Conservation (phyloP, 225 moss, liverwort and hornwort species). For the Sphagnum contortum region DNA sequence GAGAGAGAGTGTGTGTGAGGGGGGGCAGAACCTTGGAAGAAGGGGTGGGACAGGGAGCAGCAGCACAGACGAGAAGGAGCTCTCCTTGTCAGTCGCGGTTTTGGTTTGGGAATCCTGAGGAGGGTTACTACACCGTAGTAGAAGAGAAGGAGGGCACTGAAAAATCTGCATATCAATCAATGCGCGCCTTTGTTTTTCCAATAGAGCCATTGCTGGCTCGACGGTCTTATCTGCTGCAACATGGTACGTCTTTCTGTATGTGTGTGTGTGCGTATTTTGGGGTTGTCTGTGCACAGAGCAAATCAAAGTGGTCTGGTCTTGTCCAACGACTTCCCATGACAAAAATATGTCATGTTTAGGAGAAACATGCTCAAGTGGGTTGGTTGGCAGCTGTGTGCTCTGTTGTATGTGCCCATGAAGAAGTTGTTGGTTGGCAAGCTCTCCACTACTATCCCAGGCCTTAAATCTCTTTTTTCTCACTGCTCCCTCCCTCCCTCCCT, state of each 20-base stretch:
- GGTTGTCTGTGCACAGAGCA: too few relatives aligned
- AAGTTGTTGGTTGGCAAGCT: too few relatives aligned
- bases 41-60: too few relatives aligned
- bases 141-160: too few relatives aligned
- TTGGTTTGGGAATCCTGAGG: too few relatives aligned
- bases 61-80: too few relatives aligned
- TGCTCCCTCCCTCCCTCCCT: not conserved
- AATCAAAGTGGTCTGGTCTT: too few relatives aligned
- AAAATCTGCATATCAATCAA: not conserved
- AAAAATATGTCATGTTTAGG: not conserved
- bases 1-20: too few relatives aligned
- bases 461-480: not conserved
- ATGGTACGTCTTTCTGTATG: not conserved
- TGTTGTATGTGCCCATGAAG: not conserved
- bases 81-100: too few relatives aligned
- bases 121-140: too few relatives aligned
- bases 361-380: not conserved
- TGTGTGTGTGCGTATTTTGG: not conserved
- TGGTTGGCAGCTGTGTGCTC: not conserved
- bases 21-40: too few relatives aligned
- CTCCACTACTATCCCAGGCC: too few relatives aligned
- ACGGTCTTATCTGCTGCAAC: not conserved
- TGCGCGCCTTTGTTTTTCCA: not conserved
- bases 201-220: constrained; percentile 1
- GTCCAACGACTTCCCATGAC: not conserved